Percentiles rank a stretch among this genome's conserved stretches.
Evolutionary conservation across 495 filamentous ascomycete species (phyloP).

Genomic region (Tirmania nivea): DNA sequence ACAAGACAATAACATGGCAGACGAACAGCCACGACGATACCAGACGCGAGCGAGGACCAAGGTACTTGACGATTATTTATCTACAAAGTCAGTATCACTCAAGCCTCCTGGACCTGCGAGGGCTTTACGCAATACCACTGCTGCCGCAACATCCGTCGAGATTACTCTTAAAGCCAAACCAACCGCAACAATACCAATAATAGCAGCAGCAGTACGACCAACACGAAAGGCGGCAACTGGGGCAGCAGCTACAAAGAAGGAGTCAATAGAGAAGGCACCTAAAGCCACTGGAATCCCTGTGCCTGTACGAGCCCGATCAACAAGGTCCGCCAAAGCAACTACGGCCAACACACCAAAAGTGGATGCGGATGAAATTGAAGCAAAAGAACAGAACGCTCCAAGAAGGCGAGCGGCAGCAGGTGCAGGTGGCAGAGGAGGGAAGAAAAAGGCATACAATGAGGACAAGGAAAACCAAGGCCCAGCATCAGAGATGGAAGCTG

Average conservation of each 20-base stretch:
- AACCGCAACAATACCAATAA: not conserved
- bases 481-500: not conserved
- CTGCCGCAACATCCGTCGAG: not conserved
- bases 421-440: not conserved
- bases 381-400: not conserved
- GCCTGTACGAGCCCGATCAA: not conserved
- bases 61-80: not conserved
- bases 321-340: not conserved
- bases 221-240: not conserved
- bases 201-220: not conserved
- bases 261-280: not conserved
- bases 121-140: not conserved
- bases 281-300: not conserved
- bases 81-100: not conserved
- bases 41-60: not conserved
- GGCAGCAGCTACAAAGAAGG: not conserved
- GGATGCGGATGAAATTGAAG: not conserved
- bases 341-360: not conserved
- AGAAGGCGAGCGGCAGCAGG: not conserved
- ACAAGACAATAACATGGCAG: not conserved
- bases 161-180: not conserved
- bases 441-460: not conserved
- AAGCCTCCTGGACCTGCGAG: not conserved
- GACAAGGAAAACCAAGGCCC: not conserved
- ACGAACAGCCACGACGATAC: not conserved